Percentiles rank a stretch among this genome's conserved stretches.
These are phyloP conservation scores for Rhodamnia argentea DNA, from an alignment of 345 rosid genomes.

Conservation along the genomic window DNA sequence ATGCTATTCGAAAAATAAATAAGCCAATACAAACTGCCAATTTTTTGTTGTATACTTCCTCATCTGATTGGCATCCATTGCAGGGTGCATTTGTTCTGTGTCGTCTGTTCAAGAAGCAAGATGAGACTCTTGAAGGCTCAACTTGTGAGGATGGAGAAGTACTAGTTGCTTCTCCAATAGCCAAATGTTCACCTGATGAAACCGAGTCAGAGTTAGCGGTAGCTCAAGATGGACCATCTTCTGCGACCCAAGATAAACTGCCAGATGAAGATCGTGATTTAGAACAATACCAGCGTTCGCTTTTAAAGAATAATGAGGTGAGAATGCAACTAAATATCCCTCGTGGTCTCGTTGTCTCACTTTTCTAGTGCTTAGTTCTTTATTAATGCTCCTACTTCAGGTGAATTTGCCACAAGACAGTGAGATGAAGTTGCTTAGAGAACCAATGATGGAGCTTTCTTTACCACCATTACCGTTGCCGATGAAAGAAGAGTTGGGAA, in stretches of 20 bases:
- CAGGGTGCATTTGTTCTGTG: conserved; percentile 35
- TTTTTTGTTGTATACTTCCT: not conserved
- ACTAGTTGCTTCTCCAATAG: conserved; percentile 7
- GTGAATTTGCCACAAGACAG: not conserved
- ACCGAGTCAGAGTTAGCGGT: conserved; percentile 5
- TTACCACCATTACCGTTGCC: not conserved
- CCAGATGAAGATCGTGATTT: not conserved
- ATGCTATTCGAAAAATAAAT: not conserved
- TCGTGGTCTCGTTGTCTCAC: not conserved
- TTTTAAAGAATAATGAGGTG: not conserved
- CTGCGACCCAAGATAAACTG: not conserved
- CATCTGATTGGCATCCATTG: not conserved
- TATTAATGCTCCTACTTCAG: not conserved
- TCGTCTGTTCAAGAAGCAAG: conserved; percentile 31
- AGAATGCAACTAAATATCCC: not conserved
- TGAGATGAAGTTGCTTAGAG: not conserved
- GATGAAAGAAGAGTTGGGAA: not conserved
- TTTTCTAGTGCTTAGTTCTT: not conserved
- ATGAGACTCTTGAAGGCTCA: conserved; percentile 6
- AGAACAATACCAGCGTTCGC: not conserved
- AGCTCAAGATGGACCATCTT: conserved; percentile 1
- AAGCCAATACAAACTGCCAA: not conserved
- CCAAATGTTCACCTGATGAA: conserved; percentile 16
- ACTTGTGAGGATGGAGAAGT: conserved; percentile 9
- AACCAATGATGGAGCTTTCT: not conserved